A percentile compares a stretch with the other conserved stretches of the same genome.
Conservation (phyloP, 2,329 filamentous ascomycete genomes). For the Colletotrichum noveboracense region DNA sequence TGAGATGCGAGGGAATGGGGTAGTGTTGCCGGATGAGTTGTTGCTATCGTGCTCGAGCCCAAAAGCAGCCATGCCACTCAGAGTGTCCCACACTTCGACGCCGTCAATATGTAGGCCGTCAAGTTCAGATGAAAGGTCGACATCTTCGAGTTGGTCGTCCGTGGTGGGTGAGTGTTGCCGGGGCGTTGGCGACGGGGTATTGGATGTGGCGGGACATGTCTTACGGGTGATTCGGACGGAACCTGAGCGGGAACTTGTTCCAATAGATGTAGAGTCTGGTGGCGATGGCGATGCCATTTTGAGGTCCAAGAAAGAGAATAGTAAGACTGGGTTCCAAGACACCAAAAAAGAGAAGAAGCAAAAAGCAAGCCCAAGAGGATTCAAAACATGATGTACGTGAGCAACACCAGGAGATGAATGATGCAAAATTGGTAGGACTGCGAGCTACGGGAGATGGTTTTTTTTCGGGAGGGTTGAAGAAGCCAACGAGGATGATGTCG, state of each 20-base stretch:
- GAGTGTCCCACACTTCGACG: slow-evolving; percentile 38
- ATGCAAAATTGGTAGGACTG: slow-evolving; percentile 12
- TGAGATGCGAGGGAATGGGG: slow-evolving; percentile 24
- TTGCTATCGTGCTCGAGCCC: slow-evolving; percentile 39
- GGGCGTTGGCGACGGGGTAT: slow-evolving; percentile 27
- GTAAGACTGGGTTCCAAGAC: slow-evolving; percentile 48
- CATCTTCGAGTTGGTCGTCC: slow-evolving; percentile 33
- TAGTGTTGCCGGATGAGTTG: slow-evolving; percentile 10
- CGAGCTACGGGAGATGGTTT: not conserved
- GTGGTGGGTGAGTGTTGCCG: slow-evolving; percentile 22
- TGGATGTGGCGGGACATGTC: slow-evolving; percentile 41
- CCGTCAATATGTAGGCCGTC: slow-evolving; percentile 29
- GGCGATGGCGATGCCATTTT: slow-evolving; percentile 39
- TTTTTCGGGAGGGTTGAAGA: not conserved
- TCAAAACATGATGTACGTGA: slow-evolving; percentile 46
- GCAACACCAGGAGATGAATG: slow-evolving; percentile 22
- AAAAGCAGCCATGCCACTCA: slow-evolving; percentile 46
- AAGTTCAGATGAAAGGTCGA: slow-evolving; percentile 33
- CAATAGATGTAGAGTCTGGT: slow-evolving; percentile 32
- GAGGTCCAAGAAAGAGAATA: slow-evolving; percentile 29
- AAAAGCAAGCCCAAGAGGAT: slow-evolving; percentile 29
- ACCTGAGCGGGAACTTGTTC: slow-evolving; percentile 35
- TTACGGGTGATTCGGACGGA: slow-evolving; percentile 44
- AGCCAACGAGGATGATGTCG: slow-evolving; percentile 13
- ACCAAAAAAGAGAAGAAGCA: slow-evolving; percentile 41